phyloP scores from a whole-genome alignment of 164 flowering plant genomes.

The Stephania japonica region DNA sequence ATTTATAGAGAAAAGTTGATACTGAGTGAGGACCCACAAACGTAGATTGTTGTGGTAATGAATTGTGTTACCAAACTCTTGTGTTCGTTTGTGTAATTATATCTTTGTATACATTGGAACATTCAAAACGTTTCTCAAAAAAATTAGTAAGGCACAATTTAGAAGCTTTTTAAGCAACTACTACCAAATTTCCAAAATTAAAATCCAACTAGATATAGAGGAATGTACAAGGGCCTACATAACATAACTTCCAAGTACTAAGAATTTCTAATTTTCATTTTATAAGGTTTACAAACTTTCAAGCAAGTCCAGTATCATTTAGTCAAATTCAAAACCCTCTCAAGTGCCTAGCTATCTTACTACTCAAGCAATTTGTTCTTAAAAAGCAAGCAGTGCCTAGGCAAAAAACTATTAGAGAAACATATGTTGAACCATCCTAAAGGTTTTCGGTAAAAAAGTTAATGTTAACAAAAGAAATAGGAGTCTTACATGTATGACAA shows the following conservation, averaged over 20 bases:
- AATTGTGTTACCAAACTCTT: too few relatives aligned
- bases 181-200: too few relatives aligned
- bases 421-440: background rate
- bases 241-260: background rate
- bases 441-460: background rate
- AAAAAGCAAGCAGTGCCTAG: background rate
- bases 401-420: background rate
- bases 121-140: too few relatives aligned
- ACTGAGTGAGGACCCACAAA: too few relatives aligned
- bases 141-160: too few relatives aligned
- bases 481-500: slow-evolving; percentile 90
- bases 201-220: background rate
- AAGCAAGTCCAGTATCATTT: too few relatives aligned
- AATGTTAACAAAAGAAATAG: background rate
- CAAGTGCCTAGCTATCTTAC: background rate
- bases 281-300: background rate
- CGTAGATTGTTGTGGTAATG: too few relatives aligned
- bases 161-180: too few relatives aligned
- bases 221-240: background rate
- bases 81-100: too few relatives aligned
- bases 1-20: too few relatives aligned
- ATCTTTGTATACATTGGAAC: too few relatives aligned
- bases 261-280: too few relatives aligned
- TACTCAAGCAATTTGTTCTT: background rate
- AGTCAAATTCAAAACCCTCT: background rate